These are phyloP conservation scores for Hericium erinaceus DNA, from an alignment of 768 basidiomycete genomes.

Conservation along the genomic window DNA sequence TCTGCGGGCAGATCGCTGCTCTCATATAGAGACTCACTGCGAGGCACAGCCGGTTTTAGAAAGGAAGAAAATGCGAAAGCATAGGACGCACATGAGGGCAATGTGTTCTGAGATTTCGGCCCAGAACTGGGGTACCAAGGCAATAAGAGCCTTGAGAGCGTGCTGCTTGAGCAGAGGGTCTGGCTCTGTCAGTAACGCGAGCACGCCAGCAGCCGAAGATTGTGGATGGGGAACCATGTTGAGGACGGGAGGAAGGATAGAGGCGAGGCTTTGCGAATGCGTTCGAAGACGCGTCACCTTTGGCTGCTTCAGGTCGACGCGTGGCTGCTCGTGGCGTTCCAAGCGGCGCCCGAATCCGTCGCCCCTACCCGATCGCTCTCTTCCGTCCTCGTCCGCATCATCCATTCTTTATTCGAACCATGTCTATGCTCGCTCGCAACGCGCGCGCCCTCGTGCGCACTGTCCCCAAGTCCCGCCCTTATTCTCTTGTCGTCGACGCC, in stretches of 20 bases:
- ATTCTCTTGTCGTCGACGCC: constrained; percentile 31
- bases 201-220: constrained; percentile 81
- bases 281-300: constrained; percentile 31
- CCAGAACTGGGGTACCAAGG: constrained; percentile 92
- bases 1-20: constrained; percentile 62
- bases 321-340: constrained; percentile 1
- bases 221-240: constrained; percentile 63
- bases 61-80: not conserved
- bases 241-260: constrained; percentile 9
- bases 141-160: constrained; percentile 76
- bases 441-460: constrained; percentile 40
- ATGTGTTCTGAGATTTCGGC: constrained; percentile 97
- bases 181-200: constrained; percentile 86
- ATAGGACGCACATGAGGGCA: constrained; percentile 66
- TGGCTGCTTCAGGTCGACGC: not conserved
- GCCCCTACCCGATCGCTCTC: not conserved
- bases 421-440: constrained; percentile 34
- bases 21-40: constrained; percentile 87
- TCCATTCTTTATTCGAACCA: constrained; percentile 2
- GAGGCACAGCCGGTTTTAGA: constrained; percentile 1
- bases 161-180: constrained; percentile 83
- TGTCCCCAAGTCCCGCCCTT: constrained; percentile 23
- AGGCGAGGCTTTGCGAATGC: constrained; percentile 11
- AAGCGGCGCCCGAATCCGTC: constrained; percentile 4
- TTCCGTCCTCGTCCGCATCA: constrained; percentile 1